Percentiles rank a stretch among this genome's conserved stretches.
phyloP scores from a whole-genome alignment of 2,329 filamentous ascomycete species.

The Thelonectria discophora region DNA sequence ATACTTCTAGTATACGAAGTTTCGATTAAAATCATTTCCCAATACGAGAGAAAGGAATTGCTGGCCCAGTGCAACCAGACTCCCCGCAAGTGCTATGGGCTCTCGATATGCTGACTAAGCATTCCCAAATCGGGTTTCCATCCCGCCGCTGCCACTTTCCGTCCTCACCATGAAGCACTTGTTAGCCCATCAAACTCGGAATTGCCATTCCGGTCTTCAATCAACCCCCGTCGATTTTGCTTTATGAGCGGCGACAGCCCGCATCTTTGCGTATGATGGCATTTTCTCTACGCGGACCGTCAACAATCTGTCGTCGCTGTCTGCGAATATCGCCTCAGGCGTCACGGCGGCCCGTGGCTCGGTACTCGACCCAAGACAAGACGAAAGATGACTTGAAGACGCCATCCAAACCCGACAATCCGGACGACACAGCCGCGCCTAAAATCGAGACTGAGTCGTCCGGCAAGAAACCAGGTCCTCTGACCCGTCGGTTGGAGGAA shows the following conservation, averaged over 20 bases:
- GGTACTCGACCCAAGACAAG: conserved; percentile 32
- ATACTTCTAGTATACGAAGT: too few species aligned
- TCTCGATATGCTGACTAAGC: conserved; percentile 31
- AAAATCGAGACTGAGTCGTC: conserved; percentile 5
- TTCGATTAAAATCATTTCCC: too few species aligned
- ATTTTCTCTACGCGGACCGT: not conserved
- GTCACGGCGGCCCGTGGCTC: conserved; percentile 9
- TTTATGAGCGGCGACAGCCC: too few species aligned
- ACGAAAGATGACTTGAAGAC: conserved; percentile 5
- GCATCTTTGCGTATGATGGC: conserved; percentile 10
- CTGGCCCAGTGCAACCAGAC: too few species aligned
- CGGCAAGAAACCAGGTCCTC: conserved; percentile 50
- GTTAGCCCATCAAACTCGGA: conserved; percentile 1
- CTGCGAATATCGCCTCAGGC: conserved; percentile 25
- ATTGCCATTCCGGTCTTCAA: not conserved
- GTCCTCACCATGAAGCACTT: not conserved
- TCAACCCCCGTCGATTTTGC: too few species aligned
- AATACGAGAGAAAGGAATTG: too few species aligned
- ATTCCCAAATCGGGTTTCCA: conserved; percentile 9
- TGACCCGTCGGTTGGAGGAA: conserved; percentile 67
- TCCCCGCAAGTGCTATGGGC: too few species aligned
- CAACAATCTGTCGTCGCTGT: conserved; percentile 35
- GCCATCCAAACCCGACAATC: not conserved
- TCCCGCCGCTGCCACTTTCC: conserved; percentile 19
- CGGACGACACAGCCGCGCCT: conserved; percentile 11